Base-by-base conservation (phyloP, 108 stramenopile species). In the Mediolabrus comicus region DNA sequence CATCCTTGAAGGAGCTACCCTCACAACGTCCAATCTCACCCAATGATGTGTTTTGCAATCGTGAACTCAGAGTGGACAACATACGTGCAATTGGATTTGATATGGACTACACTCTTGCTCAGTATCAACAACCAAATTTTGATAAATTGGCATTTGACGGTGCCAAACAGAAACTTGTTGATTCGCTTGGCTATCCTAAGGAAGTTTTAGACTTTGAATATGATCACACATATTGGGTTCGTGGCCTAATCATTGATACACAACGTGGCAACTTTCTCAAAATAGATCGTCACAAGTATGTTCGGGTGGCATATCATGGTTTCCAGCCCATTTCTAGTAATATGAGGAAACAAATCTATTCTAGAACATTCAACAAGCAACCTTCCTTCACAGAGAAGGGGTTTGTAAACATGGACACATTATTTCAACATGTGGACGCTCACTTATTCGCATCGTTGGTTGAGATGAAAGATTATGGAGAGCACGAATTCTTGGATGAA, bases 271-370 rank as follows among this genome's bases (percentile, higher is more conserved):
- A 97, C 72, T 91, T 97, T 69, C 67, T 97, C 41, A 95, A 97
- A 71, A 96, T 97, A 72, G 97, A 98, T 71, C 77, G 96, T 38
- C 97, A 98, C 65, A 96, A 94, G 74, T 98, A 98, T 79, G 92
- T 95, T 25, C 90, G 97, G 11, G 84, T 94, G 56, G 97, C 96
- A 9, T 91, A 90, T 67, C 97, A 98, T 83, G 94, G 94, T 41
- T 84, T 89, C 59, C 77, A 85, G 16, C 73, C 75, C 41, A 92
- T 95, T 66, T 81, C 80, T 14, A 81, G 81, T 17, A 82, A 74
- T 25, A 88, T 86, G 43, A 73, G 94, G 34, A 95, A 95, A 56
- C 52, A 71, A n/a, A 28, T 90, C 27, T 95, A 95, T 54, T 83
- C 84, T 6, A 59, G 74, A 39, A 88, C 84, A 9, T 92, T 92